Evolutionary conservation across 2,329 filamentous ascomycete genomes (phyloP).

Genomic region (Didymella sp.): DNA sequence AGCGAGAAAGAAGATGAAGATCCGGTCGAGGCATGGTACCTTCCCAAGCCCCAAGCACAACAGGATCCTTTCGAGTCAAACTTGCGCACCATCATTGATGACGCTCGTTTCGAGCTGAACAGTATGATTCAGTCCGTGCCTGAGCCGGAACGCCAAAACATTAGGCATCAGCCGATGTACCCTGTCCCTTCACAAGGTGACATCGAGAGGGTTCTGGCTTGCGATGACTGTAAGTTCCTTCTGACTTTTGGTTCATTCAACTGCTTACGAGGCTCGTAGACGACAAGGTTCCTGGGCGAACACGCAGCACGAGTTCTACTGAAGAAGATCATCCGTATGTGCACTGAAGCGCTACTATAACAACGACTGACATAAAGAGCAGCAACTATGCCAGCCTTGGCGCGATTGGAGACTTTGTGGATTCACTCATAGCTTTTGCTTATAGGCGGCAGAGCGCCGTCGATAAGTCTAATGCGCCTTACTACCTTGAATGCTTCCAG

Average conservation of each 20-base stretch:
- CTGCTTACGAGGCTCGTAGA: slow-evolving; percentile 30
- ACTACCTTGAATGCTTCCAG: slow-evolving; percentile 72
- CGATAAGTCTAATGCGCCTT: slow-evolving; percentile 62
- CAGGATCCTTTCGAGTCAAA: slow-evolving; percentile 30
- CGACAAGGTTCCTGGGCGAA: slow-evolving; percentile 35
- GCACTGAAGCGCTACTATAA: not conserved
- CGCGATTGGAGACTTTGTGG: slow-evolving; percentile 66
- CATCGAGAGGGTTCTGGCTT: slow-evolving; percentile 50
- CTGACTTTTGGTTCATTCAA: not conserved
- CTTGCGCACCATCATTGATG: slow-evolving; percentile 57
- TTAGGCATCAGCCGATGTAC: slow-evolving; percentile 40
- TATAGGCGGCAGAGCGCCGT: slow-evolving; percentile 66
- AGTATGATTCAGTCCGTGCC: slow-evolving; percentile 56
- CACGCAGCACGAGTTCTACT: slow-evolving; percentile 35
- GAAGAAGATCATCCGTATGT: slow-evolving; percentile 49
- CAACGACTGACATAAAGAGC: slow-evolving; percentile 28
- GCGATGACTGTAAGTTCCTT: slow-evolving; percentile 42
- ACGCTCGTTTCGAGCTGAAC: slow-evolving; percentile 65
- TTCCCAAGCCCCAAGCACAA: slow-evolving; percentile 38
- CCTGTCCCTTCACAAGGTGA: slow-evolving; percentile 49
- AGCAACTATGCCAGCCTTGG: slow-evolving; percentile 69
- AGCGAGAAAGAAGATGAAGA: slow-evolving; percentile 42
- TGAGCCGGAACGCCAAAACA: slow-evolving; percentile 38
- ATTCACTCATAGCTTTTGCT: slow-evolving; percentile 66
- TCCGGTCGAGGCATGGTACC: slow-evolving; percentile 41